Conservation (phyloP, 1,284 basidiomycete genomes). For the Chondrostereum purpureum region DNA sequence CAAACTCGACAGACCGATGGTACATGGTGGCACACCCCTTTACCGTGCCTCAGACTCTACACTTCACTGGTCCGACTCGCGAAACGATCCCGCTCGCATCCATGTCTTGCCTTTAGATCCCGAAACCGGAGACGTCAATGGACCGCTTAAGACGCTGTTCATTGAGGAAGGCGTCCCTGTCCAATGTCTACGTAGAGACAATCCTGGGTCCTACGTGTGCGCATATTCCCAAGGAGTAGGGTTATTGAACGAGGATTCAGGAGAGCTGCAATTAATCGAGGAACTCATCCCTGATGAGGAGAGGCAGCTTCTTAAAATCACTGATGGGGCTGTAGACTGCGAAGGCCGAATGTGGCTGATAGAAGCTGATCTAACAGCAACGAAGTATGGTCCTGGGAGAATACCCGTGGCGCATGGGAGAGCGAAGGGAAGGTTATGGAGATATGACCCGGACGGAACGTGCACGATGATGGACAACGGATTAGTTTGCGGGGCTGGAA, state of each 20-base stretch:
- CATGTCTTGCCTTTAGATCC: constrained; percentile 1
- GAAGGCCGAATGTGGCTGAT: not conserved
- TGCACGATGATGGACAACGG: constrained; percentile 1
- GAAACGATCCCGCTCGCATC: not conserved
- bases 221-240: constrained; percentile 2
- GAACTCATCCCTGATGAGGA: constrained; percentile 1
- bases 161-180: constrained; percentile 1
- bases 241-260: not conserved
- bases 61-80: constrained; percentile 2
- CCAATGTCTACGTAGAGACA: not conserved
- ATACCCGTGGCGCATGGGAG: constrained; percentile 1
- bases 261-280: not conserved
- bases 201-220: constrained; percentile 1
- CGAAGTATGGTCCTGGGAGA: not conserved
- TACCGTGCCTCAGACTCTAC: constrained; percentile 2
- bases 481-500: not conserved
- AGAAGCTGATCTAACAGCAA: not conserved
- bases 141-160: not conserved
- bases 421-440: constrained; percentile 1
- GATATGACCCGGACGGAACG: constrained; percentile 1
- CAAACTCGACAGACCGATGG: constrained; percentile 1
- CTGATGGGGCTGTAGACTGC: not conserved
- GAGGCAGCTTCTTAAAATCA: not conserved
- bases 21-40: constrained; percentile 1
- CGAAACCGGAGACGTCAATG: not conserved